Base-by-base conservation (phyloP, 306 rosid species). In the Vigna angularis region DNA sequence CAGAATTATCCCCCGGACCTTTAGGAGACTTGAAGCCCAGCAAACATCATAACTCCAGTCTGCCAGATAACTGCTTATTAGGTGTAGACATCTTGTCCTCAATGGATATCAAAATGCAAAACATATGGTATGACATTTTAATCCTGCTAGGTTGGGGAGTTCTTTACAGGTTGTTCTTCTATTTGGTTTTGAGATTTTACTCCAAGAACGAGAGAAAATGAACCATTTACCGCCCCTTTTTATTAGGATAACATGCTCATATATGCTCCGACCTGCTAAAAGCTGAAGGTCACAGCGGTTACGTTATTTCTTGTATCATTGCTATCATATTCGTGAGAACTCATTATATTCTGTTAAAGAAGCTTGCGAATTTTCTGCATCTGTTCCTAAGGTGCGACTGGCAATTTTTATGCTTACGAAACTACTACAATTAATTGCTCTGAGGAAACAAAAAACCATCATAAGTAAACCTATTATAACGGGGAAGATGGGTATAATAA, bases 141-240 rank as follows among this genome's bases (percentile, higher is more conserved):
- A 87, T 92, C 79, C 83, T 94, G 84, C 93, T 92, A 28, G 98
- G 93, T 65, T 92, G 97, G 98, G 97, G 97, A 49, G 90, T 89
- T 75, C 96, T 90, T 48, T 92, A 90, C 81, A 82, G 96, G 76
- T 73, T 94, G 65, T 81, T 90, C 70, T 94, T 94, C 90, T 90
- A 92, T 77, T 64, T 90, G 89, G 93, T 94, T 72, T 86, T 94
- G 76, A 90, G 98, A 83, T 94, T 94, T 82, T 92, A 94, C 73
- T 92, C 96, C 87, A 88, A 94, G 85, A 92, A 89, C 61, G 94
- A 86, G 74, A 92, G 98, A 70, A 92, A 94, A 79, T 92, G 81
- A 89, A 49, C 11, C 47, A 20, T 49, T 69, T 78, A 40, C 71
- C 17, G 3, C 17, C 44, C 69, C 34, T 36, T 66, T 16, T 30